phyloP scores from a whole-genome alignment of 2,329 filamentous ascomycete species.

The Colletotrichum siamense region DNA sequence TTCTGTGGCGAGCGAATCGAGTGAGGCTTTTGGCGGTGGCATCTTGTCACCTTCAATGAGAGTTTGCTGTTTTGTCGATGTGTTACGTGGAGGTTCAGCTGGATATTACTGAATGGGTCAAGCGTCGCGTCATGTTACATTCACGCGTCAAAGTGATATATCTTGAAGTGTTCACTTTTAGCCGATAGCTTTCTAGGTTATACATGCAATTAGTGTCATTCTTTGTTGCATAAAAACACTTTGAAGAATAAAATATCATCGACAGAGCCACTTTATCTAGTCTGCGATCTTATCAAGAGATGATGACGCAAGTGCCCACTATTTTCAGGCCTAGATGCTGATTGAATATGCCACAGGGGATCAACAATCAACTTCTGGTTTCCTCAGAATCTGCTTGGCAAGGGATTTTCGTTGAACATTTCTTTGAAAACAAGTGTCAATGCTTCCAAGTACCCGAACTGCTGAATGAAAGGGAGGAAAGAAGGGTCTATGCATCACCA shows the following conservation, averaged over 20 bases:
- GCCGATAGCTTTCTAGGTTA: not conserved
- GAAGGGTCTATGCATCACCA: not conserved
- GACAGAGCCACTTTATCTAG: not conserved
- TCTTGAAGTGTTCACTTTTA: not conserved
- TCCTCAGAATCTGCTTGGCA: not conserved
- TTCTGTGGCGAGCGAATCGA: not conserved
- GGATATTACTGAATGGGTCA: not conserved
- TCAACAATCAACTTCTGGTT: not conserved
- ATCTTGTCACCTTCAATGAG: not conserved
- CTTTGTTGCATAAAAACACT: not conserved
- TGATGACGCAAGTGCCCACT: not conserved
- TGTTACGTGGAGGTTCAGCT: not conserved
- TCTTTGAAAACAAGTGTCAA: not conserved
- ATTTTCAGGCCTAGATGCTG: not conserved
- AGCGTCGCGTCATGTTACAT: not conserved
- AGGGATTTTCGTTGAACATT: not conserved
- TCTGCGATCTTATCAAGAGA: not conserved
- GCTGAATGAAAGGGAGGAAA: too few species aligned
- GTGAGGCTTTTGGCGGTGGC: not conserved
- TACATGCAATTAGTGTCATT: not conserved
- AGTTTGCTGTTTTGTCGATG: not conserved
- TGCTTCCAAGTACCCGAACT: not conserved
- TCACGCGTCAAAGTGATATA: not conserved
- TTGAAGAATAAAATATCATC: not conserved
- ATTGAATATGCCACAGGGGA: not conserved